Base-by-base conservation (phyloP, 2,329 filamentous ascomycete species). In the Plenodomus tracheiphilus region DNA sequence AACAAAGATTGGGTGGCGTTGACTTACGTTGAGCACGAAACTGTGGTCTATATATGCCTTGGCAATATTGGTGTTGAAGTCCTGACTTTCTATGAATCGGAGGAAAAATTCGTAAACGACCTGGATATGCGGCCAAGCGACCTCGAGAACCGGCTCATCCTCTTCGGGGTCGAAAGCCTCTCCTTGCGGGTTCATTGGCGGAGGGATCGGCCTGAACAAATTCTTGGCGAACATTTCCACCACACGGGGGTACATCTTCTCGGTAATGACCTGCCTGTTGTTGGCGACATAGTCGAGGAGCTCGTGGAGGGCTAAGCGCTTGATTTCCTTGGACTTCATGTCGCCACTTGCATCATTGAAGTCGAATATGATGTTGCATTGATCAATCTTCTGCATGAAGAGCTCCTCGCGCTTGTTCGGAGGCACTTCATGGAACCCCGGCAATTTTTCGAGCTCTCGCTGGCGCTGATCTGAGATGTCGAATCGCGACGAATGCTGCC, bases 271-370 rank as follows among this genome's bases (percentile, higher is more conserved):
- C 67, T 96, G 93, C 63, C 94, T 85, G 73, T 99, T 99, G 76
- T 97, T 97, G 65, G 94, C 93, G 49, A 99, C 94, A 70, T 99
- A 99, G 74, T 99, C 94, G 57, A 99, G 83, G 54, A 99, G 81
- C 73, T 99, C 94, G 71, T 99, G 94, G 38, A 99, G 81, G 36
- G 94, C 94, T 61, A 99, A 79, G 67, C 94, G 85, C 80, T 99
- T 99, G 81, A 99, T 97, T 76, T 99, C 94, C 79, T 99, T 99
- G 40, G 93, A 96, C 75, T 99, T 99, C 92, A 99, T 97, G 71
- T 99, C 94, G 61, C 88, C 92, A 59, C 90, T 96, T 41, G 93
- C 91, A 74, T 99, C 94, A 72, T 97, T 99, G 78, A 99, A 99
- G 77, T 99, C 94, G 71, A 99, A 99, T 66, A 99, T 99, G 78